Evolutionary conservation across 2,329 filamentous ascomycete species (phyloP).

Genomic region (Cephalotrichum gorgonifer): DNA sequence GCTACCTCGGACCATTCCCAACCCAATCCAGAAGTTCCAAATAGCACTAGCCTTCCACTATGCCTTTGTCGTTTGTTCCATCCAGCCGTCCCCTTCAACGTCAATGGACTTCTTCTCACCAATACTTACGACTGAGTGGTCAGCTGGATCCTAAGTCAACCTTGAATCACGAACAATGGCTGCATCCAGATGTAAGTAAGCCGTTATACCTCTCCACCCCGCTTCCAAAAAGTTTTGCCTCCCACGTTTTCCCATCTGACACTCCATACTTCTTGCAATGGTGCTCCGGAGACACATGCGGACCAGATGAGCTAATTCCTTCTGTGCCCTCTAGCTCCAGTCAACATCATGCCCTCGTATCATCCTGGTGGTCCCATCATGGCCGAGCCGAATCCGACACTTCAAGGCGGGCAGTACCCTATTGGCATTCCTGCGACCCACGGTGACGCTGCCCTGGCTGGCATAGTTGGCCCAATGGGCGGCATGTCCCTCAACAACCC

Average conservation of each 20-base stretch:
- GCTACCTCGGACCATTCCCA: not conserved
- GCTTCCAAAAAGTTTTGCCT: not conserved
- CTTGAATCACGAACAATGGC: not conserved
- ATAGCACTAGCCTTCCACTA: not conserved
- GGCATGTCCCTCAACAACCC: conserved; percentile 22
- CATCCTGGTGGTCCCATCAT: not conserved
- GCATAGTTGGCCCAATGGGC: conserved; percentile 9
- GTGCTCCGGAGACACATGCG: too few species aligned
- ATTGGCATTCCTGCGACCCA: not conserved
- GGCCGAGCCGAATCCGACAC: not conserved
- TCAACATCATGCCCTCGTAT: conserved; percentile 2
- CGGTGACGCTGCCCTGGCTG: not conserved
- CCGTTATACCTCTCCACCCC: not conserved
- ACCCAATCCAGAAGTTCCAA: not conserved
- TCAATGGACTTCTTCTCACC: not conserved
- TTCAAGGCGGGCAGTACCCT: conserved; percentile 1
- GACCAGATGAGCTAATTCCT: not conserved
- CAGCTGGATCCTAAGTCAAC: not conserved
- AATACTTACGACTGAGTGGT: not conserved
- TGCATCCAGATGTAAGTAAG: conserved; percentile 3
- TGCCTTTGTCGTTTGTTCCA: not conserved
- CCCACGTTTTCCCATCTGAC: not conserved
- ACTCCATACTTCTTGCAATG: not conserved
- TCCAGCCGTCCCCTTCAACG: not conserved
- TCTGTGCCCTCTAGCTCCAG: not conserved